These are phyloP conservation scores for Klebsormidium nitens DNA, from an alignment of 139 green algal genomes.

Conservation along the genomic window DNA sequence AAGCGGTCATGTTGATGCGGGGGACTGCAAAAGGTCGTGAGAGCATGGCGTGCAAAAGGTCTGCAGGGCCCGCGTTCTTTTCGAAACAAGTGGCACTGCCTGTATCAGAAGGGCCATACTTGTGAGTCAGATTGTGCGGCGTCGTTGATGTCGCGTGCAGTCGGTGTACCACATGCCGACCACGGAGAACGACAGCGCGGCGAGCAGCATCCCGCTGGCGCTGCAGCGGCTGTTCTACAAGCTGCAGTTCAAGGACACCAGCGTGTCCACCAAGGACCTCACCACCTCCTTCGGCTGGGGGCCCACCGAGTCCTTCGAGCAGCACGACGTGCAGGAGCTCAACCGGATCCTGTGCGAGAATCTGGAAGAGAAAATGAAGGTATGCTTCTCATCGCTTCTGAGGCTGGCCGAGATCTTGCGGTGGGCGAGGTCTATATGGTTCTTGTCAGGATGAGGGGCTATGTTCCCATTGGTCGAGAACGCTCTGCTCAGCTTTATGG, in stretches of 20 bases:
- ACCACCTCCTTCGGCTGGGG: slow-evolving; percentile 96
- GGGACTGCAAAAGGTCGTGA: too few species aligned
- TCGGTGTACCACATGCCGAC: slow-evolving; percentile 97
- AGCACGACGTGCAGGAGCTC: slow-evolving; percentile 98
- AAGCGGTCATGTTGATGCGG: too few species aligned
- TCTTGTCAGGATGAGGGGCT: too few species aligned
- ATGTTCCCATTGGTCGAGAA: too few species aligned
- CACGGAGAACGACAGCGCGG: slow-evolving; percentile 38
- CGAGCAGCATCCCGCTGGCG: slow-evolving; percentile 80
- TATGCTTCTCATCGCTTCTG: not conserved
- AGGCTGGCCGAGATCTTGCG: too few species aligned
- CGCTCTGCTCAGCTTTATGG: not conserved
- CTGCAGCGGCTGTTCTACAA: slow-evolving; percentile 96
- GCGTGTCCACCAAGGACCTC: slow-evolving; percentile 87
- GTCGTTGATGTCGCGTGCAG: slow-evolving; percentile 37
- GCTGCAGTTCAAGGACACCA: slow-evolving; percentile 71
- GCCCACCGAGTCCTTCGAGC: slow-evolving; percentile 87
- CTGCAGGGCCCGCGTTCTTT: too few species aligned
- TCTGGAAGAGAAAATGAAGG: slow-evolving; percentile 99
- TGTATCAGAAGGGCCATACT: too few species aligned
- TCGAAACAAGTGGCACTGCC: too few species aligned
- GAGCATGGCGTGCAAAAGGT: too few species aligned
- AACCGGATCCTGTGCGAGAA: slow-evolving; percentile 93
- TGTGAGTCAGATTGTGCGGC: not conserved
- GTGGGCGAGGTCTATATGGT: too few species aligned